Evolutionary conservation across 2,329 filamentous ascomycete genomes (phyloP).

Genomic region (Arthrinium puccinioides): DNA sequence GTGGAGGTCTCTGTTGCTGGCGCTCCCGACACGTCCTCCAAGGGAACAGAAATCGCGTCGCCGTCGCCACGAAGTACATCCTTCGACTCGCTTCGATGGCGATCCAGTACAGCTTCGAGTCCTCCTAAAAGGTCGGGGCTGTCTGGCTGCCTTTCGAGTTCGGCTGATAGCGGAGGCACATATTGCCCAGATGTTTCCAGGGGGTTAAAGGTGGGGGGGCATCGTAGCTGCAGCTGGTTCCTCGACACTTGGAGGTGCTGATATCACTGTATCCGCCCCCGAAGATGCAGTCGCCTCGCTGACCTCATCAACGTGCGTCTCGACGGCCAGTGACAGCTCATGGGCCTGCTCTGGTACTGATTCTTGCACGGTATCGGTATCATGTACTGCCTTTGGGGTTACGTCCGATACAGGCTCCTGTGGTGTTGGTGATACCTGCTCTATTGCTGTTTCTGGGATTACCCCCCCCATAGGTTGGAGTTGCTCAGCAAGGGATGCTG

Average conservation of each 20-base stretch:
- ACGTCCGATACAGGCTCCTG: not conserved
- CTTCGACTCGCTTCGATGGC: conserved; percentile 20
- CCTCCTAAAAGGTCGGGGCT: conserved; percentile 37
- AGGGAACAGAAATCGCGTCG: too few species aligned
- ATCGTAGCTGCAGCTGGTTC: too few species aligned
- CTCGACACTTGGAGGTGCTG: too few species aligned
- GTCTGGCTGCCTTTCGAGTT: conserved; percentile 24
- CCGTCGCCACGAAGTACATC: conserved; percentile 5
- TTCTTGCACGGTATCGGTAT: not conserved
- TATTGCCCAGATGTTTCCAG: conserved; percentile 11
- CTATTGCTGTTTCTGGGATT: not conserved
- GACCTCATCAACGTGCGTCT: not conserved
- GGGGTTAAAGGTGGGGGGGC: conserved; percentile 3
- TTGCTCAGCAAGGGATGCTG: too few species aligned
- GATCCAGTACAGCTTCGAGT: conserved; percentile 37
- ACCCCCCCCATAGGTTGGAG: too few species aligned
- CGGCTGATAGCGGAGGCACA: not conserved
- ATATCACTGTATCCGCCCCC: not conserved
- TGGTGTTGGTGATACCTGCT: not conserved
- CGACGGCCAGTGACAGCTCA: not conserved
- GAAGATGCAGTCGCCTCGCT: not conserved
- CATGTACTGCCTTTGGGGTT: not conserved
- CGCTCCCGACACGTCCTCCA: too few species aligned
- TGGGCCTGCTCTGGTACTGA: not conserved
- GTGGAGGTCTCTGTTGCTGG: too few species aligned